Conservation (phyloP, 1,284 basidiomycete species). For the Austroboletus niveus region DNA sequence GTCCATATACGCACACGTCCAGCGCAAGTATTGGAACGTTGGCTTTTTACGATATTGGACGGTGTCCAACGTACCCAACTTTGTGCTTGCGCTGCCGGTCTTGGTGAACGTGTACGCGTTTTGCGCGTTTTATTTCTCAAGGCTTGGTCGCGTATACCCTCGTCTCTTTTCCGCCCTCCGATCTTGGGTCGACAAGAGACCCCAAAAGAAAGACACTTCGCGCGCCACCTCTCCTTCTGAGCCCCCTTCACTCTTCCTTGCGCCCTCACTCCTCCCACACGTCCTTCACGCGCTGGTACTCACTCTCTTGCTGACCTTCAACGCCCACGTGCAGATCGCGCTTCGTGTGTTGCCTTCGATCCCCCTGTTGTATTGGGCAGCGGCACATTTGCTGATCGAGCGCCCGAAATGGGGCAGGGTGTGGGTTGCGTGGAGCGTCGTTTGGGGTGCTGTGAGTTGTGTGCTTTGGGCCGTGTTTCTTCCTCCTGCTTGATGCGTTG, state of each 20-base stretch:
- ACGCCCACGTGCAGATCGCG: slow-evolving; percentile 88
- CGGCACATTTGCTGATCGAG: slow-evolving; percentile 59
- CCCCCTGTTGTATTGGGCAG: slow-evolving; percentile 85
- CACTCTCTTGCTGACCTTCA: slow-evolving; percentile 66
- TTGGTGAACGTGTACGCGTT: slow-evolving; percentile 49
- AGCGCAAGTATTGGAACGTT: slow-evolving; percentile 84
- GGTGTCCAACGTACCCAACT: slow-evolving; percentile 81
- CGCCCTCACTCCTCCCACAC: slow-evolving; percentile 54
- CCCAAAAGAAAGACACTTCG: not conserved
- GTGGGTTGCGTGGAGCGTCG: slow-evolving; percentile 72
- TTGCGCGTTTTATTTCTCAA: slow-evolving; percentile 37
- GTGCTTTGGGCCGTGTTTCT: slow-evolving; percentile 86
- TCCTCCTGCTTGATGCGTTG: slow-evolving; percentile 71
- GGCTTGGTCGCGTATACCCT: slow-evolving; percentile 18
- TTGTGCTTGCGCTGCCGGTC: slow-evolving; percentile 77
- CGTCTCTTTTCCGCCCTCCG: not conserved
- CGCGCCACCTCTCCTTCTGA: not conserved
- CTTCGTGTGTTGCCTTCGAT: slow-evolving; percentile 79
- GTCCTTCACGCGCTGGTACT: slow-evolving; percentile 66
- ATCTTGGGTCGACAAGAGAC: not conserved
- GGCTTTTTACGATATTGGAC: slow-evolving; percentile 91
- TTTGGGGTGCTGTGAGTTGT: slow-evolving; percentile 75
- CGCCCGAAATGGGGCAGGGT: slow-evolving; percentile 43
- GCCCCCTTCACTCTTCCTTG: slow-evolving; percentile 30
- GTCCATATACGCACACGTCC: slow-evolving; percentile 81